A percentile compares a stretch with the other conserved stretches of the same genome.
These are phyloP conservation scores for Eucalyptus leucophloia DNA, from an alignment of 345 rosid species.

Conservation along the genomic window DNA sequence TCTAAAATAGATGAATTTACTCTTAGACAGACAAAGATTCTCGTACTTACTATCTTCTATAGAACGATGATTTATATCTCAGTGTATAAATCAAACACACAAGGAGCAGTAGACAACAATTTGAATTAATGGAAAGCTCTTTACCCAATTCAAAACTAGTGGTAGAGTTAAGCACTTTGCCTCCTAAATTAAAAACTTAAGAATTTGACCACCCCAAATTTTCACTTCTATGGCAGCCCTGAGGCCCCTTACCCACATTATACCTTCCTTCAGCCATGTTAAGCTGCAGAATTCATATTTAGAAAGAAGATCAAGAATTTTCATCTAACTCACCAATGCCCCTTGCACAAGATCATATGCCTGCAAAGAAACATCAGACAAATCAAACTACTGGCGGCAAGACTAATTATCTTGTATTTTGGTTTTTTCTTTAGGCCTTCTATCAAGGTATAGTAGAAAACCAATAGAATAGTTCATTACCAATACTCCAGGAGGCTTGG, in stretches of 20 bases:
- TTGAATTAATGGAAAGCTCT: neutral
- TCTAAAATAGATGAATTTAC: neutral
- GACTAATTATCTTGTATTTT: neutral
- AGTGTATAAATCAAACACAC: neutral
- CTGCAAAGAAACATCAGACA: constrained; percentile 26
- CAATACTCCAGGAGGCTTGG: constrained; percentile 27
- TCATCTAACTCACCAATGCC: constrained; percentile 47
- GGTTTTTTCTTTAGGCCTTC: neutral
- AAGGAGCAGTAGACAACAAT: neutral
- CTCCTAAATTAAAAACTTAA: neutral
- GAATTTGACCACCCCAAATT: neutral
- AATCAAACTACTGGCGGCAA: neutral
- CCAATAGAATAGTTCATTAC: neutral
- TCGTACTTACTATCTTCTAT: neutral
- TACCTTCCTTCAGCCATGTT: neutral
- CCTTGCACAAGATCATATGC: constrained; percentile 94
- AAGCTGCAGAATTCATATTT: neutral
- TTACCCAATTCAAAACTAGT: neutral
- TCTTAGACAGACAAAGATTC: neutral
- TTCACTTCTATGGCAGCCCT: neutral
- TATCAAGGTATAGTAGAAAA: neutral
- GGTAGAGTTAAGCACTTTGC: neutral
- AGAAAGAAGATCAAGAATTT: neutral
- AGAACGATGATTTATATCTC: neutral
- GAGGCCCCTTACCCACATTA: neutral